Evolutionary conservation across 2,329 filamentous ascomycete genomes (phyloP), one percentile per base, ranked within the genome.

Genomic region (Botrytis squamosa): DNA sequence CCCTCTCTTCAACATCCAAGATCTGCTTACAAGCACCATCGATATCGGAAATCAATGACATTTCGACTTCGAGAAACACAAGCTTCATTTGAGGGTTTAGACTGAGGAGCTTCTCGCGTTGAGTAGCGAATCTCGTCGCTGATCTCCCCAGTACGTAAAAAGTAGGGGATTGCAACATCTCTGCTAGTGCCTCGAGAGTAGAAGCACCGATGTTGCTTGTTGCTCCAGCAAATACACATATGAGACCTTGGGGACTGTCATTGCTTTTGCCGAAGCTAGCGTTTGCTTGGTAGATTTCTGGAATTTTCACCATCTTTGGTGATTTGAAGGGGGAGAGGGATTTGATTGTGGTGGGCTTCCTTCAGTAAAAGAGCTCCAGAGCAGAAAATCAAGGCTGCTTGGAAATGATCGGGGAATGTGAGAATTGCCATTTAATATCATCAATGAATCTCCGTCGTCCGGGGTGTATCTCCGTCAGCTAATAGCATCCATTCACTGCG

Each of bases 401-500:
- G n/a, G n/a, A 55, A 29, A n/a, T 1, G 1, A 18, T 55, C 8
- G 14, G 5, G 6, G 1, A 0, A 55, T 29, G 2, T n/a, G n/a
- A 18, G 12, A 9, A 18, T 3, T 55, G 14, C 52, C n/a, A n/a
- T n/a, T 9, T 29, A 55, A 55, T 29, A 55, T 18, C 1, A 40
- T 63, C 10, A 16, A 40, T 40, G 38, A 40, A 63, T 8, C 60
- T 40, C 36, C 10, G 25, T n/a, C 38, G 14, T 40, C 36, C 60
- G 36, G 22, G 12, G 7, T 63, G 20, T 40, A 38, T 42, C 60
- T 63, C 36, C 33, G 14, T 16, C 60, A 18, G 36, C 60, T 42
- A 5, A 25, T 9, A 18, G 5, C 52, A 57, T 57, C 8, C 22
- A 87, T 70, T 65, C 16, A 44, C 2, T 2, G 44, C 18, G 4